These are phyloP conservation scores for Phytophthora uliginosa DNA, from an alignment of 352 stramenopile genomes.

Conservation along the genomic window DNA sequence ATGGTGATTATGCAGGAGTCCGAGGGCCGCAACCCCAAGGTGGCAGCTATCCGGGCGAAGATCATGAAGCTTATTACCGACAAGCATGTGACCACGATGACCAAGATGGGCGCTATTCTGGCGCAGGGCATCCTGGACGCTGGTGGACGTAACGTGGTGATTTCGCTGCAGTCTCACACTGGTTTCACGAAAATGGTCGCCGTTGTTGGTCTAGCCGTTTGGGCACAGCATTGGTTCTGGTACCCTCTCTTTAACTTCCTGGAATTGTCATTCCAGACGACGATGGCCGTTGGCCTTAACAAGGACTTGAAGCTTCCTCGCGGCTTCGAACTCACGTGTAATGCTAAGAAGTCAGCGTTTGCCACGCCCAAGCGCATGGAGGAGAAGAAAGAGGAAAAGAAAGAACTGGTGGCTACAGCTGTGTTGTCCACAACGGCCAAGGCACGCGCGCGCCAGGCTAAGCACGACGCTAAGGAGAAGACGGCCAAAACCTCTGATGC, in stretches of 20 bases:
- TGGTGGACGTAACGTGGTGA: slow-evolving; percentile 97
- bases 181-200: slow-evolving; percentile 99
- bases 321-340: slow-evolving; percentile 94
- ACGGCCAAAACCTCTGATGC: slow-evolving; percentile 56
- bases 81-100: slow-evolving; percentile 99
- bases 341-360: slow-evolving; percentile 97
- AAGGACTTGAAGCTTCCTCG: slow-evolving; percentile 98
- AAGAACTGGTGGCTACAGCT: slow-evolving; percentile 98
- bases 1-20: slow-evolving; percentile 99
- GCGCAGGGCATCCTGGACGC: slow-evolving; percentile 98
- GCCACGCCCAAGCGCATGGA: slow-evolving; percentile 98
- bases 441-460: slow-evolving; percentile 94
- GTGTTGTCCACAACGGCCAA: slow-evolving; percentile 98
- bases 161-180: slow-evolving; percentile 96
- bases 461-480: slow-evolving; percentile 93
- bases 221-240: slow-evolving; percentile 99
- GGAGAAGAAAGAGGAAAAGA: slow-evolving; percentile 99
- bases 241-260: slow-evolving; percentile 99
- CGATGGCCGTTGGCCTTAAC: slow-evolving; percentile 97
- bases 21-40: slow-evolving; percentile 87
- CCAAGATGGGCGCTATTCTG: slow-evolving; percentile 99
- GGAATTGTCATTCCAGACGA: slow-evolving; percentile 97
- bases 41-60: slow-evolving; percentile 87
- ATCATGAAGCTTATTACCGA: slow-evolving; percentile 94
- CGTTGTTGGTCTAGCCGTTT: slow-evolving; percentile 97